Evolutionary conservation across 2,329 filamentous ascomycete species (phyloP), one percentile per base, ranked within the genome.

Genomic region (Ceratocystis cacaofunesta): DNA sequence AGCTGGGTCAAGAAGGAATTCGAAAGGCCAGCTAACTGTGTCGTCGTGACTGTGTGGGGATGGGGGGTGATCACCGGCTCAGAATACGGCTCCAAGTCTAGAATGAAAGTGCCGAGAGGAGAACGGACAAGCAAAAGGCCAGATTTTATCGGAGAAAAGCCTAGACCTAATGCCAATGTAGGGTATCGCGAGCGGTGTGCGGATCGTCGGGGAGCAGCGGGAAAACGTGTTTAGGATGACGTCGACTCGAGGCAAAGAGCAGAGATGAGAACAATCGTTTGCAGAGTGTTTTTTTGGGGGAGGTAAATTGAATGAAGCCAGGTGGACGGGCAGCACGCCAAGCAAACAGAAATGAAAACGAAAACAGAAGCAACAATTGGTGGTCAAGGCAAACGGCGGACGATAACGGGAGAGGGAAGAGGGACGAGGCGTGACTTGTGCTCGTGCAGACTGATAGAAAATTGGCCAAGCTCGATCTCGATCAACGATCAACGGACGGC

Each of bases 401-500:
- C 32, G 48, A 10, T 30, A 57, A 28, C 52, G 28, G 36, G 41
- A 30, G 48, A 8, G 43, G 36, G 43, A 19, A 30, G 25, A 5
- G 15, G 61, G 41, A 36, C 61, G 7, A 48, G 28, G 17, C 55
- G 55, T 36, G 55, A 6, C 30, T 58, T 58, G 36, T 36, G 28
- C 55, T 58, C 36, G 36, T 58, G 55, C 55, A n/a, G 25, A n/a
- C 12, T 28, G 15, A 19, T 58, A 36, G 36, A 50, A 4, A 48
- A 52, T 10, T 50, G 44, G 61, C 61, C 61, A 63, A 50, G 60
- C 28, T 63, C 61, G 61, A 58, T 58, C 55, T 58, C 55, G 55
- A 58, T 58, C 55, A 58, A 58, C 55, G 55, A 58, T 58, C 55
- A 63, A 63, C 61, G 61, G 61, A 63, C 46, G 61, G 61, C 61